Evolutionary conservation across 805 yeast species (phyloP), one percentile per base, ranked within the genome.

Genomic region (Hanseniaspora meyeri): DNA sequence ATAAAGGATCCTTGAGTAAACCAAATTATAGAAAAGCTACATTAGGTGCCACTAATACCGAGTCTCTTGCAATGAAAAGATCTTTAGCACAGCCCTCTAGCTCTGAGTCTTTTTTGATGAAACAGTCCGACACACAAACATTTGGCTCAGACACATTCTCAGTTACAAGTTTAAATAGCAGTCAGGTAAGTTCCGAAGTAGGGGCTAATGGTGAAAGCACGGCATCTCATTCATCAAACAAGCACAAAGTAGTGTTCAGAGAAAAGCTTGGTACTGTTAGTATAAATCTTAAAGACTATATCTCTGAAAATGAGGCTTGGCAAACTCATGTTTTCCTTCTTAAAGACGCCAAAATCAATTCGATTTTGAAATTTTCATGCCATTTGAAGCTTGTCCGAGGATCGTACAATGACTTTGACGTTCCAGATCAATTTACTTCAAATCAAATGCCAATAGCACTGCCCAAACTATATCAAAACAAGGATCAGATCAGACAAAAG

Each of bases 261-360:
- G 70, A 78, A 24, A 72, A 74, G 32, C 66, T 93, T 40, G 98
- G 98, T 1, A 65, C 68, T 17, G 71, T 89, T 17, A 79, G 74
- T 45, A 69, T 91, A 37, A 85, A 89, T 63, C 65, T 90, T 43
- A 70, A 91, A 0, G 95, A 88, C 62, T 87, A 83, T 66, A 77
- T 83, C 5, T 68, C 70, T 31, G 67, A 62, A 60, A 79, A 77
- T 55, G 72, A 74, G 36, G 74, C 76, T 54, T 74, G 79, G 3
- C 68, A 75, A 4, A 73, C 82, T 1, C 75, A 83, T 59, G 74
- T 86, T 59, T 88, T 85, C 62, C 70, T 91, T 46, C 72, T 91
- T 39, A 83, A 83, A 62, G 77, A 87, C 31, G 84, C 95, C 1
- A 87, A 87, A 61, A 80, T 91, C 19, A 91, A 91, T 66, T 83